Evolutionary conservation across 1,284 basidiomycete species (phyloP).

Genomic region (Butyriboletus appendiculatus): DNA sequence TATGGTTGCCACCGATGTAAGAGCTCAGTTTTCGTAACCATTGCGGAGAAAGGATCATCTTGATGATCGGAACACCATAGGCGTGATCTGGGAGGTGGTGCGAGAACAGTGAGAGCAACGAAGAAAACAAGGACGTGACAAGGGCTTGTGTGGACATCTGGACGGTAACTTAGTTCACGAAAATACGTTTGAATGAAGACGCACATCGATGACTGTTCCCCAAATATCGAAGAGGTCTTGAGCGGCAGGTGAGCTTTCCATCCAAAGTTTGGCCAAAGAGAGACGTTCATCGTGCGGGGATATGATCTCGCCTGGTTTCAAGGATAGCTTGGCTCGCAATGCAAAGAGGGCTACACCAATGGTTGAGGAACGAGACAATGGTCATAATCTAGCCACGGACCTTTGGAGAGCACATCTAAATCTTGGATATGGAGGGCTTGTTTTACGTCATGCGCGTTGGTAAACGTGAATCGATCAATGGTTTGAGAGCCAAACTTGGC

Average conservation of each 20-base stretch:
- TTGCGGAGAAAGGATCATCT: slow-evolving; percentile 52
- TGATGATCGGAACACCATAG: slow-evolving; percentile 59
- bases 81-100: slow-evolving; percentile 65
- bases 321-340: slow-evolving; percentile 37
- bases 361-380: neutral
- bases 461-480: slow-evolving; percentile 11
- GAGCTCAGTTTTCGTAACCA: slow-evolving; percentile 58
- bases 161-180: slow-evolving; percentile 8
- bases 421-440: slow-evolving; percentile 20
- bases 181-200: slow-evolving; percentile 15
- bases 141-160: slow-evolving; percentile 45
- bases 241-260: slow-evolving; percentile 55
- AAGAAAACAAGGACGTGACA: slow-evolving; percentile 54
- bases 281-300: slow-evolving; percentile 57
- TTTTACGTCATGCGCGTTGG: slow-evolving; percentile 27
- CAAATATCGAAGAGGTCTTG: slow-evolving; percentile 64
- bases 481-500: slow-evolving; percentile 2
- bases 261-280: slow-evolving; percentile 58
- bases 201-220: slow-evolving; percentile 53
- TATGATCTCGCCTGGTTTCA: slow-evolving; percentile 28
- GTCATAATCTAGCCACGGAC: slow-evolving; percentile 14
- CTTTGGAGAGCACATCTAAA: slow-evolving; percentile 24
- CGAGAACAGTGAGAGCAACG: slow-evolving; percentile 59
- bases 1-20: slow-evolving; percentile 58
- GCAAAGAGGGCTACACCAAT: slow-evolving; percentile 43